Percentiles rank a stretch among this genome's conserved stretches.
Conservation (phyloP, 495 filamentous ascomycete genomes). For the Tirmania nivea region DNA sequence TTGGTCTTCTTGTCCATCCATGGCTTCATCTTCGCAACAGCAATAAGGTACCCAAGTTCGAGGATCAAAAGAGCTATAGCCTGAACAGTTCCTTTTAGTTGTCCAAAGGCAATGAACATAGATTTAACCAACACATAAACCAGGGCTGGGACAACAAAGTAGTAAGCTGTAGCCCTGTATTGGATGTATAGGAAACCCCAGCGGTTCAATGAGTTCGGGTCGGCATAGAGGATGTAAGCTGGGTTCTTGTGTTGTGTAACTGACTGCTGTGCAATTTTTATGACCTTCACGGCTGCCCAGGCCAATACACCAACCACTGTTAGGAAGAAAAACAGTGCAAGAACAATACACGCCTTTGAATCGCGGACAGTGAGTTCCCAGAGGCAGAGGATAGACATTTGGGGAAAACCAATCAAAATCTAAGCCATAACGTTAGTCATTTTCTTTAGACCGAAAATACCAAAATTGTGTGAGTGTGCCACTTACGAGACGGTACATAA, state of each 20-base stretch:
- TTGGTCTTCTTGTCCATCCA: conserved; percentile 99
- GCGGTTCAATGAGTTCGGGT: conserved; percentile 79
- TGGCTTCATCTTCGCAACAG: conserved; percentile 56
- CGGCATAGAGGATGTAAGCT: conserved; percentile 91
- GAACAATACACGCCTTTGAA: conserved; percentile 66
- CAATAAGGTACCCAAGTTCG: conserved; percentile 62
- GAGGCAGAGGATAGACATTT: conserved; percentile 74
- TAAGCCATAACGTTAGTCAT: conserved; percentile 9
- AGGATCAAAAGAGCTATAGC: conserved; percentile 70
- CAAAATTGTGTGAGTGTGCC: not conserved
- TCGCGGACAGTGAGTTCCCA: conserved; percentile 84
- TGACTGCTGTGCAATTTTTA: conserved; percentile 68
- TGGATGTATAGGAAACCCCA: conserved; percentile 98
- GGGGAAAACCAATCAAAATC: conserved; percentile 79
- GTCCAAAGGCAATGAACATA: conserved; percentile 75
- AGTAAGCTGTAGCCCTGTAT: conserved; percentile 90
- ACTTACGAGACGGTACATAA: conserved; percentile 61
- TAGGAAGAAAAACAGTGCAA: conserved; percentile 77
- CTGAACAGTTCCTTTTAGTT: conserved; percentile 51
- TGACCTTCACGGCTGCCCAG: conserved; percentile 79
- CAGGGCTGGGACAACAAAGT: conserved; percentile 74
- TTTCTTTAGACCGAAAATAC: not conserved
- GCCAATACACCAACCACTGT: conserved; percentile 57
- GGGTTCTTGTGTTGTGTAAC: conserved; percentile 87
- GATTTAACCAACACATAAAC: conserved; percentile 64